These are phyloP conservation scores for Albugo candida DNA, from an alignment of 352 stramenopile genomes.

Conservation along the genomic window DNA sequence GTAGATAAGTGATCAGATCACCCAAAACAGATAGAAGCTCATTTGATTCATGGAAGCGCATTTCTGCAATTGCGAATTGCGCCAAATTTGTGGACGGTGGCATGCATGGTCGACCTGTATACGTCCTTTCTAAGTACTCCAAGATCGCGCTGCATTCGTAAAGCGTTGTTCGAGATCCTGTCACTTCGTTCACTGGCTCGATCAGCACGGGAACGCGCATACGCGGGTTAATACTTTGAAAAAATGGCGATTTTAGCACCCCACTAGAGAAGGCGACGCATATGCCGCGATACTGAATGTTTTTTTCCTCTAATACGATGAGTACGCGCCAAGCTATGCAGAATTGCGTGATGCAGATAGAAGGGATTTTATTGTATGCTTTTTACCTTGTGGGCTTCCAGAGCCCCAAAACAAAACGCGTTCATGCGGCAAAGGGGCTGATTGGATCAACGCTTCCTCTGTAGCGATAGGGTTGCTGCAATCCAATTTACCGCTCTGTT, in stretches of 20 bases:
- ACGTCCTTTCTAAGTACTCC: slow-evolving; percentile 60
- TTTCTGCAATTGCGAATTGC: slow-evolving; percentile 48
- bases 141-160: slow-evolving; percentile 69
- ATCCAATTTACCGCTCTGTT: background rate
- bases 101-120: slow-evolving; percentile 25
- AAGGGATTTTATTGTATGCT: background rate
- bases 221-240: slow-evolving; percentile 49
- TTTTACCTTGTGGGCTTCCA: slow-evolving; percentile 52
- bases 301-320: slow-evolving; percentile 64
- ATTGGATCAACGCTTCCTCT: slow-evolving; percentile 35
- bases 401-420: slow-evolving; percentile 72
- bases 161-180: slow-evolving; percentile 28
- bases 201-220: slow-evolving; percentile 69
- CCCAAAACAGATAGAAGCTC: slow-evolving; percentile 69
- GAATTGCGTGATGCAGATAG: background rate
- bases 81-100: slow-evolving; percentile 13
- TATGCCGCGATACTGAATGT: slow-evolving; percentile 50
- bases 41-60: slow-evolving; percentile 60
- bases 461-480: slow-evolving; percentile 12
- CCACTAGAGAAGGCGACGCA: slow-evolving; percentile 71
- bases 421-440: slow-evolving; percentile 36
- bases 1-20: slow-evolving; percentile 62
- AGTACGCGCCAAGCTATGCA: slow-evolving; percentile 53
- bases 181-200: slow-evolving; percentile 16
- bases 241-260: slow-evolving; percentile 63